A percentile compares a stretch with the other conserved stretches of the same genome.
These are phyloP conservation scores for Aureobasidium pullulans DNA, from an alignment of 2,329 filamentous ascomycete species.

Conservation along the genomic window DNA sequence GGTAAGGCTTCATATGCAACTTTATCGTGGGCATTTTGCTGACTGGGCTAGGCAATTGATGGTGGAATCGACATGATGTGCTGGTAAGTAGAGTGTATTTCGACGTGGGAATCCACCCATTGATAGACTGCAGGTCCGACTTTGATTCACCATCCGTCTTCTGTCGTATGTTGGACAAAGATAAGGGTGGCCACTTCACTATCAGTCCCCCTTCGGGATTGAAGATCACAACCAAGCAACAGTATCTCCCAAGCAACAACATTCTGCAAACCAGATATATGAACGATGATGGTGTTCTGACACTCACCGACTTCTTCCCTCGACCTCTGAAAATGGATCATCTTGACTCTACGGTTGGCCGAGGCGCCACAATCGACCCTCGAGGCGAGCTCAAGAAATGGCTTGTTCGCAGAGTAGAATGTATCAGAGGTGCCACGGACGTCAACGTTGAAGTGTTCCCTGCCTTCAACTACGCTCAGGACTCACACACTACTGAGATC, in stretches of 20 bases:
- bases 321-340: slow-evolving; percentile 52
- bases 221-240: slow-evolving; percentile 64
- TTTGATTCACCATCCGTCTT: slow-evolving; percentile 74
- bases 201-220: slow-evolving; percentile 46
- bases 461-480: slow-evolving; percentile 62
- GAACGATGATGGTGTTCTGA: slow-evolving; percentile 65
- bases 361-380: neutral
- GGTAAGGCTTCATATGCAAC: neutral
- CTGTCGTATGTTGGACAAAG: slow-evolving; percentile 64
- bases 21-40: neutral
- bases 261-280: slow-evolving; percentile 73
- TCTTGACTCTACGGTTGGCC: slow-evolving; percentile 26
- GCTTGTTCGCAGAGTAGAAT: slow-evolving; percentile 65
- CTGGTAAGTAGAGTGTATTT: slow-evolving; percentile 33
- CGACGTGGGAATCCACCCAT: neutral
- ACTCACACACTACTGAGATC: slow-evolving; percentile 54
- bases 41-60: slow-evolving; percentile 47
- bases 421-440: slow-evolving; percentile 59
- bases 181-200: slow-evolving; percentile 67
- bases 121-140: slow-evolving; percentile 46
- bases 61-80: slow-evolving; percentile 73
- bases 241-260: slow-evolving; percentile 68
- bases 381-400: slow-evolving; percentile 61
- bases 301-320: slow-evolving; percentile 69
- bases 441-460: slow-evolving; percentile 66